A percentile compares a stretch with the other conserved stretches of the same genome.
phyloP scores from a whole-genome alignment of 2,329 filamentous ascomycete species.

The Metarhizium sp. region DNA sequence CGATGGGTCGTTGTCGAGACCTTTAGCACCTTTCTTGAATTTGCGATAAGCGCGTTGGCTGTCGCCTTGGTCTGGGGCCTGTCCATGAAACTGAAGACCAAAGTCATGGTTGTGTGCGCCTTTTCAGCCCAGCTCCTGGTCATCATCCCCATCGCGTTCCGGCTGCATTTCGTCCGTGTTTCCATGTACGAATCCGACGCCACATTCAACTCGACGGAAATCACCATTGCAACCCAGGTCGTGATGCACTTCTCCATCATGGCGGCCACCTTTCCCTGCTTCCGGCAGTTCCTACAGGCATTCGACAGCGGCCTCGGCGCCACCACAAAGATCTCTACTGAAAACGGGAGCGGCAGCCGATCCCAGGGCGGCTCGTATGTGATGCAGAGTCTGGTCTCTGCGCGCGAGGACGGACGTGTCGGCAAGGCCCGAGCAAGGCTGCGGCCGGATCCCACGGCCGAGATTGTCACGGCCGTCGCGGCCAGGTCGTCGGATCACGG shows the following conservation, averaged over 20 bases:
- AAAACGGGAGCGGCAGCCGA: constrained; percentile 2
- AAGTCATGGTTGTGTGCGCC: constrained; percentile 9
- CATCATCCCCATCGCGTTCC: constrained; percentile 8
- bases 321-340: constrained; percentile 9
- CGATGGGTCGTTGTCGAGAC: constrained; percentile 8
- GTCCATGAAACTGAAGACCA: constrained; percentile 8
- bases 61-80: constrained; percentile 9
- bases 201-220: constrained; percentile 2
- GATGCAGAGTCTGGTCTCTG: constrained; percentile 5
- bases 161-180: constrained; percentile 4
- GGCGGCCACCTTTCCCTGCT: constrained; percentile 12
- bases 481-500: not conserved
- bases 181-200: not conserved
- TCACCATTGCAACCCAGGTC: constrained; percentile 8
- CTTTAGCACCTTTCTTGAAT: constrained; percentile 8
- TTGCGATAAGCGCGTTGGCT: constrained; percentile 8
- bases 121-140: constrained; percentile 12
- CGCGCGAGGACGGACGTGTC: not conserved
- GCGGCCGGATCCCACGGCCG: constrained; percentile 2
- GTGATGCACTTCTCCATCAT: constrained; percentile 13
- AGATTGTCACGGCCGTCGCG: constrained; percentile 3
- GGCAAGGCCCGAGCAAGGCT: not conserved
- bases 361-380: constrained; percentile 3
- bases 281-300: constrained; percentile 11
- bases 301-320: constrained; percentile 10